Percentiles rank a stretch among this genome's conserved stretches.
phyloP scores from a whole-genome alignment of 108 stramenopile species.

The Nitzschia sp. region DNA sequence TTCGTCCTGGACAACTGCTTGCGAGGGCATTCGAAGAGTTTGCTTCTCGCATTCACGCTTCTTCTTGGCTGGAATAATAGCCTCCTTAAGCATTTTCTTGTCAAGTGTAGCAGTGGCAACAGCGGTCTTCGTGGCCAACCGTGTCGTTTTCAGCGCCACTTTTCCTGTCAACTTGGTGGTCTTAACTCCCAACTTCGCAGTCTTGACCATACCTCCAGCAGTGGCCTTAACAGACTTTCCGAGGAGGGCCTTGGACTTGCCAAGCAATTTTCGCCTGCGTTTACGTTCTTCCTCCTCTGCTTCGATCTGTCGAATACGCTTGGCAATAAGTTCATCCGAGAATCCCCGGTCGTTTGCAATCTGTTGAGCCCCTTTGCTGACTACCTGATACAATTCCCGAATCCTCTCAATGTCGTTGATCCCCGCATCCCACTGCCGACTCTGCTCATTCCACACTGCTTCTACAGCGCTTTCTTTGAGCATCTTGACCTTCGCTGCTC shows the following conservation, averaged over 20 bases:
- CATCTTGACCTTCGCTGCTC: slow-evolving; percentile 24
- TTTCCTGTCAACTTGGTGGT: slow-evolving; percentile 29
- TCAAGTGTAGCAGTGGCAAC: slow-evolving; percentile 44
- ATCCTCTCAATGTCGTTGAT: slow-evolving; percentile 27
- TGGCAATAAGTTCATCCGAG: slow-evolving; percentile 29
- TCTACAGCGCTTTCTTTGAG: slow-evolving; percentile 39
- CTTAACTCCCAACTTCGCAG: slow-evolving; percentile 29
- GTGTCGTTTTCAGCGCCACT: slow-evolving; percentile 16
- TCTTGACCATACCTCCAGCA: slow-evolving; percentile 26
- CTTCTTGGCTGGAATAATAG: slow-evolving; percentile 26
- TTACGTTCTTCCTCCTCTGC: slow-evolving; percentile 22
- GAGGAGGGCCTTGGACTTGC: slow-evolving; percentile 34
- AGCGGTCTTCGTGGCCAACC: slow-evolving; percentile 25
- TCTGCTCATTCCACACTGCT: slow-evolving; percentile 43
- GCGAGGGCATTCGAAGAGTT: neutral
- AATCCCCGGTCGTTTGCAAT: slow-evolving; percentile 28
- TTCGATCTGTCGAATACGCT: slow-evolving; percentile 23
- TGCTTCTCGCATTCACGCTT: slow-evolving; percentile 35
- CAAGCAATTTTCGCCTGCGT: slow-evolving; percentile 15
- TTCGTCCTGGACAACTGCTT: neutral
- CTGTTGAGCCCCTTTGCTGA: slow-evolving; percentile 13
- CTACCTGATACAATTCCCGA: slow-evolving; percentile 21
- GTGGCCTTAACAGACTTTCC: slow-evolving; percentile 30
- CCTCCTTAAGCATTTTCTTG: slow-evolving; percentile 37
- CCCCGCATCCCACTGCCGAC: slow-evolving; percentile 40